phyloP scores from a whole-genome alignment of 228 moss, liverwort and hornwort genomes.

The Sphagnum magellanicum region DNA sequence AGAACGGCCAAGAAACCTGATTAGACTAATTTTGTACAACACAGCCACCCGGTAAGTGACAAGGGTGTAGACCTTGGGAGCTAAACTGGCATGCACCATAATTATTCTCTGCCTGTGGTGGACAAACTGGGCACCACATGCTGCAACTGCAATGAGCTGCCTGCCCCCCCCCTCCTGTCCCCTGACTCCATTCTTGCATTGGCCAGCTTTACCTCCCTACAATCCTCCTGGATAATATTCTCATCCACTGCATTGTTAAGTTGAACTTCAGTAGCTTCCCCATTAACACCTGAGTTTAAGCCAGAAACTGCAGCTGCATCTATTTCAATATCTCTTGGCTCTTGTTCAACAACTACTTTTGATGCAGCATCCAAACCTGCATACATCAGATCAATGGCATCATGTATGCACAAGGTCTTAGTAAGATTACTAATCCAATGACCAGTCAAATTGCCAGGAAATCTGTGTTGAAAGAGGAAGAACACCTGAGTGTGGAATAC shows the following conservation, averaged over 20 bases:
- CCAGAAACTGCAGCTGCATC: slow-evolving; percentile 30
- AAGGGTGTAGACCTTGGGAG: slow-evolving; percentile 18
- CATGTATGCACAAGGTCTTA: not conserved
- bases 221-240: slow-evolving; percentile 26
- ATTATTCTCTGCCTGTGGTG: slow-evolving; percentile 26
- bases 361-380: slow-evolving; percentile 15
- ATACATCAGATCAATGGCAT: slow-evolving; percentile 5
- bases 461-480: too few relatives aligned
- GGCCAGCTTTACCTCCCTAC: slow-evolving; percentile 35
- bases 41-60: slow-evolving; percentile 20
- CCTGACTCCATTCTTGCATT: slow-evolving; percentile 56
- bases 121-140: slow-evolving; percentile 16
- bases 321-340: slow-evolving; percentile 22
- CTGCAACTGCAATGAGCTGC: slow-evolving; percentile 57
- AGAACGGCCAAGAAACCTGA: slow-evolving; percentile 38
- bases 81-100: slow-evolving; percentile 26
- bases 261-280: slow-evolving; percentile 15
- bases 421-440: not conserved
- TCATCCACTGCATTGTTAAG: slow-evolving; percentile 8
- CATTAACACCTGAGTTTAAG: not conserved
- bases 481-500: not conserved
- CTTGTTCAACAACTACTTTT: slow-evolving; percentile 41
- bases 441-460: not conserved
- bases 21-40: slow-evolving; percentile 49
- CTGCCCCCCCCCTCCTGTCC: slow-evolving; percentile 63